Percentiles rank a stretch among this genome's conserved stretches.
Evolutionary conservation across 2,329 filamentous ascomycete species (phyloP).

Genomic region (Aureobasidium uvarum): DNA sequence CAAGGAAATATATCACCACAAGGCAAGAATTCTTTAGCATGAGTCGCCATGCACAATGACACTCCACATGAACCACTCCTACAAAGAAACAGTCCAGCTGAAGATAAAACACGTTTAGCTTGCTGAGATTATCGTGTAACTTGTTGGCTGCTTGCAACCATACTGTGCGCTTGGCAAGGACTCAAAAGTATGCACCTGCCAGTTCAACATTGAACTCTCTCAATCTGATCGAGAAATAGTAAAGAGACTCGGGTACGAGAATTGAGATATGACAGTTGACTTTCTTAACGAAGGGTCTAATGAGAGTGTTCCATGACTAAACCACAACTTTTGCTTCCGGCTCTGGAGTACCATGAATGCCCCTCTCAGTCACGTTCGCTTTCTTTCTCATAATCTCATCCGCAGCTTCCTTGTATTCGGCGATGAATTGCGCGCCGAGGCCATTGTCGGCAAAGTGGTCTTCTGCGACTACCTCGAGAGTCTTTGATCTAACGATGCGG

Average conservation of each 20-base stretch:
- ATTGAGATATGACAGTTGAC: background rate
- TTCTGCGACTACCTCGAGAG: background rate
- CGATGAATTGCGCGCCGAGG: background rate
- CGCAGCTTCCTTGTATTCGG: background rate
- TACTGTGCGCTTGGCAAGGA: too few relatives aligned
- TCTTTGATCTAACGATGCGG: background rate
- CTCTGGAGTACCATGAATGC: background rate
- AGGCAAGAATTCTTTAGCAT: background rate
- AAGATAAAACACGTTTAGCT: background rate
- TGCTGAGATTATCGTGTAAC: background rate
- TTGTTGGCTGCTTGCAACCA: too few relatives aligned
- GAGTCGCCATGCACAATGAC: background rate
- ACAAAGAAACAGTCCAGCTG: background rate
- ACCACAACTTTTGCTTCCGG: background rate
- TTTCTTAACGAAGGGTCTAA: background rate
- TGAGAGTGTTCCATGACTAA: background rate
- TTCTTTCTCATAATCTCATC: background rate
- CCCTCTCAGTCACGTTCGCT: background rate
- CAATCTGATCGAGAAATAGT: background rate
- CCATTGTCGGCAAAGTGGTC: background rate
- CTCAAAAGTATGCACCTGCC: background rate
- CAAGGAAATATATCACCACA: too few relatives aligned
- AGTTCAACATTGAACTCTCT: too few relatives aligned
- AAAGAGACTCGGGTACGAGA: background rate
- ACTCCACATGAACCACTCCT: background rate